These are phyloP conservation scores for Cryptococcus sp. DNA, from an alignment of 1,284 basidiomycete genomes.

Conservation along the genomic window DNA sequence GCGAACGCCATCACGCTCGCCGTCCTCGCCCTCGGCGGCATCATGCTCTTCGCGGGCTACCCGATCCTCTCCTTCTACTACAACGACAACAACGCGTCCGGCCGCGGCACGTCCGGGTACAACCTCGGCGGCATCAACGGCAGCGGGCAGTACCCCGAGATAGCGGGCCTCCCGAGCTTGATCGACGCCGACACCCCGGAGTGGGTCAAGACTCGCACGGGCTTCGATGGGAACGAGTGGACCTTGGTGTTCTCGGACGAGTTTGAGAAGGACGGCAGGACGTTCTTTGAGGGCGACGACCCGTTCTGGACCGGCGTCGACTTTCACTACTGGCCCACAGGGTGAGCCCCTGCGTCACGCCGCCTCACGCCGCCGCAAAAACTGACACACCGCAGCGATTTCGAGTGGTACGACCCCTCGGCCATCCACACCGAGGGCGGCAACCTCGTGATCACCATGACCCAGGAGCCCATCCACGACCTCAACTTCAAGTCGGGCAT, in stretches of 20 bases:
- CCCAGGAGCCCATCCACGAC: constrained; percentile 63
- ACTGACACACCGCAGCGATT: constrained; percentile 32
- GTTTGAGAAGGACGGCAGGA: constrained; percentile 65
- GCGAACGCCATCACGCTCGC: constrained; percentile 57
- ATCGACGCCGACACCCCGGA: constrained; percentile 67
- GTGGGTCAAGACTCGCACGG: constrained; percentile 58
- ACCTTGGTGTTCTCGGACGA: constrained; percentile 80
- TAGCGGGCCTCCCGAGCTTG: constrained; percentile 59
- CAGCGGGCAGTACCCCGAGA: constrained; percentile 60
- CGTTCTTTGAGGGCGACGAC: constrained; percentile 54
- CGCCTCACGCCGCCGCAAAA: neutral
- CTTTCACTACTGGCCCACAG: constrained; percentile 51
- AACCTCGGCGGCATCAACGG: constrained; percentile 73
- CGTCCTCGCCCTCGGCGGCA: constrained; percentile 50
- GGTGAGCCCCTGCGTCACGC: neutral
- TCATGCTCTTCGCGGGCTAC: constrained; percentile 71
- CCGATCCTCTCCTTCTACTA: constrained; percentile 64
- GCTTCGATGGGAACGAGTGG: constrained; percentile 63
- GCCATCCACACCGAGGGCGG: constrained; percentile 77
- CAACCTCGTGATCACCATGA: constrained; percentile 73
- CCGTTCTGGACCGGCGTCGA: constrained; percentile 54
- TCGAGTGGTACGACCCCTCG: constrained; percentile 64
- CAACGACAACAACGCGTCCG: constrained; percentile 32
- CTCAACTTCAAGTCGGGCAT: constrained; percentile 65
- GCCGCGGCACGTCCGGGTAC: constrained; percentile 47